Conservation (phyloP, 2,329 filamentous ascomycete species). For the Talaromyces funiculosus region DNA sequence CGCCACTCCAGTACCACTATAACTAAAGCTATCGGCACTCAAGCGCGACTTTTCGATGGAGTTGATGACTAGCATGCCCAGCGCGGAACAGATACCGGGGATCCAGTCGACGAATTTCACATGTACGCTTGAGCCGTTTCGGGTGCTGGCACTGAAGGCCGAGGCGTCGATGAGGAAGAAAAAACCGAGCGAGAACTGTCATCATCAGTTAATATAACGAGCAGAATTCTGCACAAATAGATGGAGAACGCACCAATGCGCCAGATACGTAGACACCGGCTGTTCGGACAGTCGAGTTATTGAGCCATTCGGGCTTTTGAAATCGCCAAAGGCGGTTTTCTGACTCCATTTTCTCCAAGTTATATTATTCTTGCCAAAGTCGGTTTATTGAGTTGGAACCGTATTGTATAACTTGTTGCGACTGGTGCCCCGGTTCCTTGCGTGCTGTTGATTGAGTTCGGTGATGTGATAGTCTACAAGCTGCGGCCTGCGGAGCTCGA, state of each 20-base stretch:
- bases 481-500: constrained; percentile 3
- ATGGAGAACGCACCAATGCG: constrained; percentile 51
- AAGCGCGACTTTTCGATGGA: constrained; percentile 64
- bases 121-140: constrained; percentile 58
- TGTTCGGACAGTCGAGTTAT: constrained; percentile 58
- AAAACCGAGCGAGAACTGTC: constrained; percentile 62
- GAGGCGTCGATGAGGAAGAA: constrained; percentile 65
- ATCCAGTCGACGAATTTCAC: constrained; percentile 69
- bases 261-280: constrained; percentile 62
- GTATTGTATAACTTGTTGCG: neutral
- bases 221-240: neutral
- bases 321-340: constrained; percentile 61
- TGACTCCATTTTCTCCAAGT: constrained; percentile 32
- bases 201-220: neutral
- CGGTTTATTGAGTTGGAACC: neutral
- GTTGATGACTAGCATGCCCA: constrained; percentile 69
- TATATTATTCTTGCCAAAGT: neutral
- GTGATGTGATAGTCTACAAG: constrained; percentile 1
- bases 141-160: constrained; percentile 56
- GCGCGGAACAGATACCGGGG: constrained; percentile 61
- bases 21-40: constrained; percentile 59
- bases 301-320: constrained; percentile 61
- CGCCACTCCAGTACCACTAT: constrained; percentile 60
- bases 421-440: neutral
- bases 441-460: neutral